Evolutionary conservation across 1,284 basidiomycete genomes (phyloP), one percentile per base, ranked within the genome.

Genomic region (Tilletia walkeri): DNA sequence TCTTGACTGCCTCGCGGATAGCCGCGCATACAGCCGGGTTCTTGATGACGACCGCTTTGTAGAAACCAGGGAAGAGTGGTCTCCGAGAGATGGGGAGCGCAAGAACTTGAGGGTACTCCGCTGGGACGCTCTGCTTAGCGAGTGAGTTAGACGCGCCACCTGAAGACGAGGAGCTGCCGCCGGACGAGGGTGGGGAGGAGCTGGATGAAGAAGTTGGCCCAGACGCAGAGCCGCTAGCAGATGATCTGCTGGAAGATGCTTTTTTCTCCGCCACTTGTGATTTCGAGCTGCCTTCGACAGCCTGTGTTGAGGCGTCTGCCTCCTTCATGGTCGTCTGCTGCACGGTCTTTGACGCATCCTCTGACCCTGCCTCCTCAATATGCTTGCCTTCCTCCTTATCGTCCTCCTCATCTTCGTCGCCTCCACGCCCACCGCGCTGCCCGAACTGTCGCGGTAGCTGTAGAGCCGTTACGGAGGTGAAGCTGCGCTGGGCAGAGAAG

Each of bases 21-120:
- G 94, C 94, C 20, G 91, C 90, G 72, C 98, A 95, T 48, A 99
- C 95, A 0, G 90, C 87, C 0, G 93, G 93, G 67, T 82, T 74
- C 73, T 82, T 83, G 71, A 83, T 81, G 30, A 83, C 82, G 30
- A 83, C 82, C 14, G 81, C 82, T 70, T 83, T 83, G 89, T 99
- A 97, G 85, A 97, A 97, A 63, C 94, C 95, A 12, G 95, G 95
- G 85, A 98, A 98, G 66, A 98, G 89, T 0, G 95, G 95, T 48
- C 95, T 89, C 68, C 95, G 91, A 45, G 94, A 94, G 78, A 99
- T 98, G 14, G 95, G 95, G 0, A 99, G 88, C 3, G 95, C 95
- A 30, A 99, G 88, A 49, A 98, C 91, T 84, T 96, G 93, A 1
- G 95, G 95, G 85, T 98, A 98, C 72, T 89, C 84, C 36, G 76